These are phyloP conservation scores for Strobilomyces confusus DNA, from an alignment of 768 basidiomycete genomes.

Conservation along the genomic window DNA sequence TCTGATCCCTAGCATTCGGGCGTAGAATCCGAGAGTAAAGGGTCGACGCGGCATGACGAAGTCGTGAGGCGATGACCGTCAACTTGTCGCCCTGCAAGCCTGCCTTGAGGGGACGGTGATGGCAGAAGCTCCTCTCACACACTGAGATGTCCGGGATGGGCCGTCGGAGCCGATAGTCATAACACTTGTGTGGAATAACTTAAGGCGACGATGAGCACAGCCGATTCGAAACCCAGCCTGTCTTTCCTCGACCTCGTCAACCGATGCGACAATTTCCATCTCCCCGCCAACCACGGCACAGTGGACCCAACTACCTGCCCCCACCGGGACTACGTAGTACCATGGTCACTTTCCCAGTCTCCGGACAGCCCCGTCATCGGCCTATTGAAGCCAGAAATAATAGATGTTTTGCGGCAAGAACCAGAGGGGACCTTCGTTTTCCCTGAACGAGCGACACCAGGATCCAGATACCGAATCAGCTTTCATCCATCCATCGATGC, in stretches of 20 bases:
- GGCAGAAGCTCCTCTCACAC: no score
- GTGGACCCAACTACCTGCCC: slow-evolving; percentile 23
- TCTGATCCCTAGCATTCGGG: no score
- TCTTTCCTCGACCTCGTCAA: slow-evolving; percentile 64
- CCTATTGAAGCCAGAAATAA: slow-evolving; percentile 53
- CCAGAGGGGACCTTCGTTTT: slow-evolving; percentile 41
- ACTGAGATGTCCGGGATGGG: no score
- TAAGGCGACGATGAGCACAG: neutral
- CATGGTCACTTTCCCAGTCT: slow-evolving; percentile 52
- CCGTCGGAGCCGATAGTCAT: no score
- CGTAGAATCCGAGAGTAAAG: no score
- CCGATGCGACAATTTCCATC: slow-evolving; percentile 66
- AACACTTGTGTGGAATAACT: neutral
- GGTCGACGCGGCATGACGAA: no score
- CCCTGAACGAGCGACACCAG: slow-evolving; percentile 26
- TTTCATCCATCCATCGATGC: slow-evolving; percentile 52
- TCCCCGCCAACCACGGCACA: slow-evolving; percentile 28
- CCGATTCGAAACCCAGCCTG: slow-evolving; percentile 1
- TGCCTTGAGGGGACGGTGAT: no score
- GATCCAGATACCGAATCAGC: slow-evolving; percentile 34
- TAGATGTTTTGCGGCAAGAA: slow-evolving; percentile 52
- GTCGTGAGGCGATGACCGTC: no score
- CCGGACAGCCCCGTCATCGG: slow-evolving; percentile 54
- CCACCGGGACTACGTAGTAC: slow-evolving; percentile 45
- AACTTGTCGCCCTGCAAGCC: no score